Percentiles rank a stretch among this genome's conserved stretches.
Evolutionary conservation across 2,329 filamentous ascomycete genomes (phyloP).

Genomic region (Epichloe glyceriae): DNA sequence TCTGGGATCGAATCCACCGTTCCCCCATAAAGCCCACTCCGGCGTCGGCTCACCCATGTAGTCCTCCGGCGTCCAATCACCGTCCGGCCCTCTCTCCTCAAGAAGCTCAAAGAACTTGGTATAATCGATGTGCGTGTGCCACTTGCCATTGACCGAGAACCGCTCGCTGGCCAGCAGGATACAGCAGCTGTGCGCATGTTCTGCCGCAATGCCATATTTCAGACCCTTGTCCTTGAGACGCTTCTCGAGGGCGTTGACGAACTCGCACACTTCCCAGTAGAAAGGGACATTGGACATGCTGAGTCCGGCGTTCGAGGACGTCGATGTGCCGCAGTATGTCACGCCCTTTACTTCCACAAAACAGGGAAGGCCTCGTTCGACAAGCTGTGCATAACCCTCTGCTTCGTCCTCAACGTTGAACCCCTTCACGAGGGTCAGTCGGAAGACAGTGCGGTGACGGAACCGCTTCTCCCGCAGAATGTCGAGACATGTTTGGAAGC

Average conservation of each 20-base stretch:
- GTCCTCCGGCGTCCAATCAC: conserved; percentile 73
- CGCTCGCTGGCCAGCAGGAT: conserved; percentile 71
- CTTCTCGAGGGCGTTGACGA: conserved; percentile 61
- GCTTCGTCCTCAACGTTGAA: conserved; percentile 96
- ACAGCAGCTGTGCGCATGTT: conserved; percentile 92
- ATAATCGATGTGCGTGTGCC: conserved; percentile 90
- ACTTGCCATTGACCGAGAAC: conserved; percentile 64
- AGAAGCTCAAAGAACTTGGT: conserved; percentile 74
- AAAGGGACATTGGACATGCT: conserved; percentile 98
- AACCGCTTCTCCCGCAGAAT: conserved; percentile 75
- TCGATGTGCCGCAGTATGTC: conserved; percentile 87
- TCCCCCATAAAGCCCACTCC: conserved; percentile 91
- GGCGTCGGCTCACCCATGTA: conserved; percentile 78
- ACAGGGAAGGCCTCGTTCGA: conserved; percentile 74
- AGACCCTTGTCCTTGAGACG: conserved; percentile 59
- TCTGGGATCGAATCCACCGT: conserved; percentile 84
- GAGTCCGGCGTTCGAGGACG: conserved; percentile 69
- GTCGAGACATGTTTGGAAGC: conserved; percentile 81
- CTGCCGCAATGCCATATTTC: conserved; percentile 80
- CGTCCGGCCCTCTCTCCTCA: conserved; percentile 51
- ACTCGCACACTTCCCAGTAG: conserved; percentile 77
- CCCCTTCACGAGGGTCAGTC: conserved; percentile 88
- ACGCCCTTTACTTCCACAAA: conserved; percentile 96
- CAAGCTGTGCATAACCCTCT: conserved; percentile 76
- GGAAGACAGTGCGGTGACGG: conserved; percentile 84